phyloP scores from a whole-genome alignment of 2,329 filamentous ascomycete genomes.

The Cryphonectria naterciae region DNA sequence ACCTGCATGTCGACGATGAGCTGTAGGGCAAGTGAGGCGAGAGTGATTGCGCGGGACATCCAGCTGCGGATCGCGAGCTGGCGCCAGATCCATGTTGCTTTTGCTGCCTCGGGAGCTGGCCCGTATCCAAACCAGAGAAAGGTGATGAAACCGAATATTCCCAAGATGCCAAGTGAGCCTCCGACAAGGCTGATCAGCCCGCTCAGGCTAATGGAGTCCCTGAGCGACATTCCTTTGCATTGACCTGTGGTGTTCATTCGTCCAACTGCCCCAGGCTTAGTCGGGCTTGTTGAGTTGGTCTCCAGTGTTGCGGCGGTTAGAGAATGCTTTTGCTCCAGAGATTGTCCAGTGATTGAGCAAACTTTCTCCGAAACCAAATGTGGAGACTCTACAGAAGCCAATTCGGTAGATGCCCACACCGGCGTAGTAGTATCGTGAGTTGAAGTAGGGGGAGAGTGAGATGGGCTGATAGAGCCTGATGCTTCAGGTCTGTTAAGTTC shows the following conservation, averaged over 20 bases:
- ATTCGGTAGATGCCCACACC: not conserved
- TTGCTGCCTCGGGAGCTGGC: not conserved
- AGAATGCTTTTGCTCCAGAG: not conserved
- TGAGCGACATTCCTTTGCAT: not conserved
- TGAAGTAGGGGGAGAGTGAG: not conserved
- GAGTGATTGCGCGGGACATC: slow-evolving; percentile 15
- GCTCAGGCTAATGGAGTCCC: not conserved
- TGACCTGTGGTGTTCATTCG: not conserved
- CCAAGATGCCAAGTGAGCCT: slow-evolving; percentile 11
- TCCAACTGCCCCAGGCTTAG: not conserved
- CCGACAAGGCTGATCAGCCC: slow-evolving; percentile 3
- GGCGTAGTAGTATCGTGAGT: not conserved
- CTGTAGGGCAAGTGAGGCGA: slow-evolving; percentile 3
- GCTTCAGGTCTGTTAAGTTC: not conserved
- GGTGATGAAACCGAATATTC: slow-evolving; percentile 5
- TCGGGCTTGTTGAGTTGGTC: not conserved
- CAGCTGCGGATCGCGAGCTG: slow-evolving; percentile 15
- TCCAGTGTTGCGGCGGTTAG: not conserved
- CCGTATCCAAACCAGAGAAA: slow-evolving; percentile 21
- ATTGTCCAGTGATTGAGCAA: not conserved
- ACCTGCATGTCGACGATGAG: slow-evolving; percentile 3
- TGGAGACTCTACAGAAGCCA: not conserved
- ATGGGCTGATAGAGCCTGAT: not conserved
- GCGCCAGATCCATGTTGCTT: slow-evolving; percentile 18
- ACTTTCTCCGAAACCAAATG: not conserved